Base-by-base conservation (phyloP, 2,329 filamentous ascomycete genomes). In the Aspergillus ibericus region DNA sequence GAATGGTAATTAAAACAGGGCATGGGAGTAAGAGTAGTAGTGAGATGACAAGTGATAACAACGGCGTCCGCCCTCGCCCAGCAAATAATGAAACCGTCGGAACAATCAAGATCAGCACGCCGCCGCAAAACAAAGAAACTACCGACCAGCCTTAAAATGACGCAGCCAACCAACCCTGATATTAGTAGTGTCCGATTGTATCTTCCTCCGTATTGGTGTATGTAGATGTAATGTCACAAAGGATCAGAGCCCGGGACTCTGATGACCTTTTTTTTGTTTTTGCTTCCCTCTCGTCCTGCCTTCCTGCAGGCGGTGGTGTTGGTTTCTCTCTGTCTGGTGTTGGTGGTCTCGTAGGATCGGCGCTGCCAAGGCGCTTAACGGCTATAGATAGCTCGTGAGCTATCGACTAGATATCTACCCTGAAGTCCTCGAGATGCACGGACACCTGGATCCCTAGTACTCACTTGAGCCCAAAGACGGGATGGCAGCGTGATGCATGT, bases 121-220 rank as follows among this genome's bases (percentile, higher is more conserved):
- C 35, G 51, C 52, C 20, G 25, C 22, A 8, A 8, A 2, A n/a
- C 22, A 38, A 27, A 42, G 5, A 7, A 50, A 52, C 27, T 52
- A 18, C 27, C 40, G 34, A 27, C 46, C 47, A 53, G 22, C 25
- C 32, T 18, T 50, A 22, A 32, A 35, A 36, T 27, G 32, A 27
- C 36, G 42, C 18, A 53, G 16, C 27, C 36, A 53, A 44, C 51
- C 25, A 27, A 44, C 58, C 44, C 25, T 48, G 16, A 48, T 55
- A 61, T 35, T 62, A 56, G 55, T 60, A 55, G 57, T 59, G 58
- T 59, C 54, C 49, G 36, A 51, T 49, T 59, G 13, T 8, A n/a
- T 36, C 47, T 34, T 40, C 20, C 12, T 32, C 9, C 29, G 12
- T 29, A 8, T 29, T 9, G 8, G 29, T 32, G 29, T 32, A 32